Evolutionary conservation across 192 early-diverging fungal species (phyloP), one percentile per base, ranked within the genome.

Genomic region (Funneliformis mosseae): DNA sequence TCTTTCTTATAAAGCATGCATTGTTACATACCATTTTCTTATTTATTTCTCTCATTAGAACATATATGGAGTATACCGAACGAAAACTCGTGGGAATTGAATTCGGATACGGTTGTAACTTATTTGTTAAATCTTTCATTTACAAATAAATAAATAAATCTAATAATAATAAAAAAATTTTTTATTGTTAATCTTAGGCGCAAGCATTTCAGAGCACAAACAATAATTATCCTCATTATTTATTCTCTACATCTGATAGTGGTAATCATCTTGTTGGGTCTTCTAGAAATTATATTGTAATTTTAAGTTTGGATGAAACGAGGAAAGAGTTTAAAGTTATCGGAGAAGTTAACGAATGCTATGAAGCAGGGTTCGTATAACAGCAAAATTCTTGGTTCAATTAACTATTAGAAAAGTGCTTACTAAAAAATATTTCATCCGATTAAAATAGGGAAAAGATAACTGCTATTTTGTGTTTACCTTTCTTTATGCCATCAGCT

Each of bases 401-500:
- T 64, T 64, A 27, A 21, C 25, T 27, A 25, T n/a, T n/a, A 27
- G 25, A 64, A 64, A 64, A 28, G 2, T 39, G 10, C 16, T 72
- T 4, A 73, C 16, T 27, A 45, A 42, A 73, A 75, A 21, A 75
- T 83, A 1, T 64, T 25, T 21, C 28, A 14, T 64, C 6, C 9
- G 9, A 45, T 45, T 21, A 55, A 64, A 64, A 27, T 43, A 88
- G 86, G 33, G 89, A 90, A 66, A 80, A 61, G 6, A 90, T 90
- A 41, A 90, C 89, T 2, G 80, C 86, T 0, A 69, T 90, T 18
- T 64, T 88, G 21, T 90, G 89, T 69, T 74, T 90, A 46, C 88
- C 89, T 16, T 78, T 87, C 23, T 90, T 87, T 80, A 84, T 84
- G 4, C 89, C 89, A 8, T 84, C 86, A 5, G 86, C 84, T 28